A percentile compares a stretch with the other conserved stretches of the same genome.
These are phyloP conservation scores for Aurifilum marmelostoma DNA, from an alignment of 2,329 filamentous ascomycete species.

Conservation along the genomic window DNA sequence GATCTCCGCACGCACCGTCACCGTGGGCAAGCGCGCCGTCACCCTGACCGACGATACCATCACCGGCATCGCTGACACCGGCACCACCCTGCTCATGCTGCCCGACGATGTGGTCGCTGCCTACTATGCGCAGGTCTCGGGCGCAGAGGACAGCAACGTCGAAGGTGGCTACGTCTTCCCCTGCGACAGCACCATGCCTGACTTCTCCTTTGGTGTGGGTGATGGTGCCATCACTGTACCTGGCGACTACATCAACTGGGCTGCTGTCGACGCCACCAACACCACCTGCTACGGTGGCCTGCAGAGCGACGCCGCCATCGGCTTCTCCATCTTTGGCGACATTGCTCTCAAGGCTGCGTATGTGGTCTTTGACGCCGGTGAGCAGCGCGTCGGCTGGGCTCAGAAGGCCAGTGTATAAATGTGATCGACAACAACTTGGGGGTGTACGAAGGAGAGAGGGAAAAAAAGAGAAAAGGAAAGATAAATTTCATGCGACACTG, in stretches of 20 bases:
- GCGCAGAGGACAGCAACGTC: slow-evolving; percentile 39
- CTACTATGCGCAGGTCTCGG: slow-evolving; percentile 49
- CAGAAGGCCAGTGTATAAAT: slow-evolving; percentile 30
- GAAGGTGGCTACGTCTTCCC: slow-evolving; percentile 50
- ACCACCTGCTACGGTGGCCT: slow-evolving; percentile 41
- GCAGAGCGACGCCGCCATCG: slow-evolving; percentile 36
- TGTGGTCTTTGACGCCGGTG: slow-evolving; percentile 40
- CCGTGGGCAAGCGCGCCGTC: slow-evolving; percentile 18
- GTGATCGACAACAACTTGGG: too few relatives aligned
- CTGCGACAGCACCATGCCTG: slow-evolving; percentile 46
- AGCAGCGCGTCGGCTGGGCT: slow-evolving; percentile 47
- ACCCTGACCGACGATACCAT: slow-evolving; percentile 35
- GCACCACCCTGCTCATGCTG: slow-evolving; percentile 53
- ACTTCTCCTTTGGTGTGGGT: slow-evolving; percentile 48
- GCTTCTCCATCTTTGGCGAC: slow-evolving; percentile 38
- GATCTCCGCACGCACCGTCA: slow-evolving; percentile 1
- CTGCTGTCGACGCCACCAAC: slow-evolving; percentile 30
- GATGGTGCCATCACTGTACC: slow-evolving; percentile 46
- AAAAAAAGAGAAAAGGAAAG: neutral
- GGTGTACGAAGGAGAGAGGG: neutral
- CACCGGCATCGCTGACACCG: slow-evolving; percentile 52
- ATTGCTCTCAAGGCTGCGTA: slow-evolving; percentile 37
- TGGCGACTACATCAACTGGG: slow-evolving; percentile 45
- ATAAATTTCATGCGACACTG: neutral
- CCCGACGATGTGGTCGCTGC: slow-evolving; percentile 45